A percentile compares a stretch with the other conserved stretches of the same genome.
Conservation (phyloP, 352 stramenopile species). For the Globisporangium nagaii region DNA sequence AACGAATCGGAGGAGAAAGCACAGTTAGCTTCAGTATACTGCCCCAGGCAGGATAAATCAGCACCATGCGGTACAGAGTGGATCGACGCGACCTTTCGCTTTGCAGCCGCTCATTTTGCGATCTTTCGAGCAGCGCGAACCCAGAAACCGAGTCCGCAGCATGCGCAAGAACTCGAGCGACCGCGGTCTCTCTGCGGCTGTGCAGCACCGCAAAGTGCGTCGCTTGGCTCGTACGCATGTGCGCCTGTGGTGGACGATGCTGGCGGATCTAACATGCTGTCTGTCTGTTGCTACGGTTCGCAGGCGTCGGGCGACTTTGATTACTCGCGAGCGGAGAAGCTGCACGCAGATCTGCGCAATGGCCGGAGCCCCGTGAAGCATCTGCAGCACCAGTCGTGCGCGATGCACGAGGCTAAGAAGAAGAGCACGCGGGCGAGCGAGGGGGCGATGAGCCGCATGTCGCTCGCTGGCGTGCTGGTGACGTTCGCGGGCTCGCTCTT, state of each 20-base stretch:
- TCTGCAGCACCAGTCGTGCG: background rate
- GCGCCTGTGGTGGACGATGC: too few relatives aligned
- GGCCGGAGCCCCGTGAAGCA: constrained; percentile 12
- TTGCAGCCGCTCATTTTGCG: background rate
- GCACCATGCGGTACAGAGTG: background rate
- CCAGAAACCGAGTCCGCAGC: background rate
- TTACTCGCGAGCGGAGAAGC: constrained; percentile 24
- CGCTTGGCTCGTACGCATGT: background rate
- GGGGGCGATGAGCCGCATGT: constrained; percentile 12
- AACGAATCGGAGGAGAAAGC: background rate
- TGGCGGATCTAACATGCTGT: background rate
- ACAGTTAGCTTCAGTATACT: background rate
- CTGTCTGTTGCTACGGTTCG: background rate
- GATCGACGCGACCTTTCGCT: background rate
- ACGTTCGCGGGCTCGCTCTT: constrained; percentile 27
- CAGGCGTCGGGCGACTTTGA: constrained; percentile 43
- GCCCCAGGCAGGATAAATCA: background rate
- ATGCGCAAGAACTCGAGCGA: constrained; percentile 36
- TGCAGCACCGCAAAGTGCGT: constrained; percentile 52
- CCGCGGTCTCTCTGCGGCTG: constrained; percentile 35
- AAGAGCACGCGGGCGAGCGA: background rate
- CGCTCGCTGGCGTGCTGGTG: constrained; percentile 20
- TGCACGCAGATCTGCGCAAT: constrained; percentile 28
- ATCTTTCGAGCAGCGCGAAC: background rate
- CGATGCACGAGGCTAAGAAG: background rate